Conservation (phyloP, 2,329 filamentous ascomycete genomes). For the Alternaria rosae region DNA sequence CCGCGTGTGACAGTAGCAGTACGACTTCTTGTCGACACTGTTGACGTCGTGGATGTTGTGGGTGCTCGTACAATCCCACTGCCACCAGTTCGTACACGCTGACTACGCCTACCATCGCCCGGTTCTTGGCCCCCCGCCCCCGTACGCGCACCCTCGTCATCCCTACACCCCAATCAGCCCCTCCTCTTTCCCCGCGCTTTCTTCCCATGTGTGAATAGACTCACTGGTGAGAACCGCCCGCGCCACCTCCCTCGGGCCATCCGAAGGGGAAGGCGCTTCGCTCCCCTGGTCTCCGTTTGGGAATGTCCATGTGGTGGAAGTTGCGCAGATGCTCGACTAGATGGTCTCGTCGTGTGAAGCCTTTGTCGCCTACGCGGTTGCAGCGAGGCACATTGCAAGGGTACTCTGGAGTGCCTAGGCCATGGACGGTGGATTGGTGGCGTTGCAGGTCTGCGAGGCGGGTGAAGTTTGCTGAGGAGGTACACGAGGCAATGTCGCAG, state of each 20-base stretch:
- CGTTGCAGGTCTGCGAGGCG: conserved; percentile 47
- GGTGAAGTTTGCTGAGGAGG: conserved; percentile 45
- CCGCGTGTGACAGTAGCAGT: neutral
- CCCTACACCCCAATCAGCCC: conserved; percentile 8
- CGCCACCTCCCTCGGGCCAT: conserved; percentile 24
- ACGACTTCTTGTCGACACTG: neutral
- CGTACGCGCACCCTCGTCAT: neutral
- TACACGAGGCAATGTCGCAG: conserved; percentile 40
- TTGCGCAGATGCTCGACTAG: conserved; percentile 64
- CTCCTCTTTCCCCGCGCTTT: conserved; percentile 2
- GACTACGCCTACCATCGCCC: neutral
- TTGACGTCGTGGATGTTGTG: neutral
- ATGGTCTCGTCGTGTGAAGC: conserved; percentile 66
- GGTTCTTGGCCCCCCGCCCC: neutral
- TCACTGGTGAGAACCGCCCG: conserved; percentile 2
- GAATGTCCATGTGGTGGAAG: conserved; percentile 60
- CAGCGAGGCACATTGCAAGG: conserved; percentile 42
- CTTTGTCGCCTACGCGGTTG: conserved; percentile 48
- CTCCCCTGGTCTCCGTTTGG: conserved; percentile 48
- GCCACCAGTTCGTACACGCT: neutral
- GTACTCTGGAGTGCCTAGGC: conserved; percentile 37
- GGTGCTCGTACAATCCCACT: conserved; percentile 1
- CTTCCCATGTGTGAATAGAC: neutral
- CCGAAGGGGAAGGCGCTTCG: conserved; percentile 41
- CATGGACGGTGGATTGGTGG: conserved; percentile 47